Percentiles rank a stretch among this genome's conserved stretches.
Evolutionary conservation across 1,139 yeast genomes (phyloP).

Genomic region (Nakaseomyces bracarensis): DNA sequence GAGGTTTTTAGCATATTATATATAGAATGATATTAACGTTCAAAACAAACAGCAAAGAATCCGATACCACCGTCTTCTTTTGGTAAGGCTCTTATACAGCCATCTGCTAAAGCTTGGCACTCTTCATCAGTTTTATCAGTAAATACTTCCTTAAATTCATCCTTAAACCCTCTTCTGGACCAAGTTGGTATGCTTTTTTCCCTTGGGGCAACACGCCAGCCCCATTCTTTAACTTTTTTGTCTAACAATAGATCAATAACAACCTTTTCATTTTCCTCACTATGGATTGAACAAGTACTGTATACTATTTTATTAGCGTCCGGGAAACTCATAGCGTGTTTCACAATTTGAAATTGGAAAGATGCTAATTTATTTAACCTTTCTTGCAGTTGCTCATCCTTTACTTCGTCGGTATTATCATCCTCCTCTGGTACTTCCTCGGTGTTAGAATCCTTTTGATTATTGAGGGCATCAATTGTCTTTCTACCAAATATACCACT

Average conservation of each 20-base stretch:
- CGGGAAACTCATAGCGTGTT: constrained; percentile 82
- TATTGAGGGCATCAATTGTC: constrained; percentile 26
- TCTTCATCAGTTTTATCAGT: constrained; percentile 33
- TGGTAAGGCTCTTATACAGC: constrained; percentile 80
- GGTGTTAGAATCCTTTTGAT: constrained; percentile 24
- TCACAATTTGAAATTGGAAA: constrained; percentile 79
- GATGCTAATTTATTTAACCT: constrained; percentile 68
- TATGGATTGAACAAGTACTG: constrained; percentile 91
- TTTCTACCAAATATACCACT: constrained; percentile 88
- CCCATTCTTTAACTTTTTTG: constrained; percentile 46
- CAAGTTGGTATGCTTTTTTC: constrained; percentile 67
- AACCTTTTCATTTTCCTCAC: constrained; percentile 88
- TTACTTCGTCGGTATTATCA: constrained; percentile 31
- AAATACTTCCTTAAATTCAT: constrained; percentile 51
- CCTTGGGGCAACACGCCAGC: constrained; percentile 68
- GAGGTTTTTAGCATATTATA: too few relatives aligned
- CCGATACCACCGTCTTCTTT: constrained; percentile 95
- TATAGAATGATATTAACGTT: constrained; percentile 20
- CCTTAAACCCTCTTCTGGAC: constrained; percentile 73
- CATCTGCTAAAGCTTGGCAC: constrained; percentile 59
- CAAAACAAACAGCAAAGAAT: constrained; percentile 67
- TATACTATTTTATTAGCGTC: constrained; percentile 72
- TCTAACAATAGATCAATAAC: constrained; percentile 70
- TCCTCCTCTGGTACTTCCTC: constrained; percentile 32
- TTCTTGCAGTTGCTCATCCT: constrained; percentile 40